A percentile compares a stretch with the other conserved stretches of the same genome.
phyloP scores from a whole-genome alignment of 2,329 filamentous ascomycete genomes.

The Claviceps humidiphila region DNA sequence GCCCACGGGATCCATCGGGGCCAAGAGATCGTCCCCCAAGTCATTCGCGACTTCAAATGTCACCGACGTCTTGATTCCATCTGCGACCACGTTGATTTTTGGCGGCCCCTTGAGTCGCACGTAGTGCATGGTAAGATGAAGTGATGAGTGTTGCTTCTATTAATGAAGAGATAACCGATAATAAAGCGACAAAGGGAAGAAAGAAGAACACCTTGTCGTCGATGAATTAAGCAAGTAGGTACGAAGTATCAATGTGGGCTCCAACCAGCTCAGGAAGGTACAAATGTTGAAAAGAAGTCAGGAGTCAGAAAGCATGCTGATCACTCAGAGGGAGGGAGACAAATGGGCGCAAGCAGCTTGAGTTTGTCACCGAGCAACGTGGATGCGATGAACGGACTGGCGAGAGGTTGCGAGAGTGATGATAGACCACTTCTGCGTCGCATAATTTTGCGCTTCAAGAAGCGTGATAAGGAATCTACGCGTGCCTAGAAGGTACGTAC shows the following conservation, averaged over 20 bases:
- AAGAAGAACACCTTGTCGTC: not conserved
- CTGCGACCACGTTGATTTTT: constrained; percentile 18
- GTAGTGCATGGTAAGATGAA: constrained; percentile 38
- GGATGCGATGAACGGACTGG: not conserved
- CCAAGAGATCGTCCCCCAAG: constrained; percentile 41
- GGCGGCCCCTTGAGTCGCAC: constrained; percentile 39
- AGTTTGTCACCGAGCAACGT: not conserved
- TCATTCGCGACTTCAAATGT: constrained; percentile 44
- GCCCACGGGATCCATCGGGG: constrained; percentile 29
- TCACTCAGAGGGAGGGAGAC: not conserved
- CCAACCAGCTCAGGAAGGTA: not conserved
- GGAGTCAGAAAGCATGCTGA: not conserved
- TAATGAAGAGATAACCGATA: not conserved
- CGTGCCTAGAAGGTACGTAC: not conserved
- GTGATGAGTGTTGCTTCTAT: not conserved
- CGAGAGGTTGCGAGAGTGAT: too few species aligned
- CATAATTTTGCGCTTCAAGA: not conserved
- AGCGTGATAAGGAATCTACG: not conserved
- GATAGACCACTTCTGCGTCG: too few species aligned
- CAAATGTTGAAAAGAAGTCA: not conserved
- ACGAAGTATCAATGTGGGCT: not conserved
- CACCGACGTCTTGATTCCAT: constrained; percentile 24
- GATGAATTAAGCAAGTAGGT: not conserved
- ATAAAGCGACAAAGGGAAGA: not conserved
- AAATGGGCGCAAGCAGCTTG: not conserved